phyloP scores from a whole-genome alignment of 2,329 filamentous ascomycete genomes.

The Monosporascus ibericus region DNA sequence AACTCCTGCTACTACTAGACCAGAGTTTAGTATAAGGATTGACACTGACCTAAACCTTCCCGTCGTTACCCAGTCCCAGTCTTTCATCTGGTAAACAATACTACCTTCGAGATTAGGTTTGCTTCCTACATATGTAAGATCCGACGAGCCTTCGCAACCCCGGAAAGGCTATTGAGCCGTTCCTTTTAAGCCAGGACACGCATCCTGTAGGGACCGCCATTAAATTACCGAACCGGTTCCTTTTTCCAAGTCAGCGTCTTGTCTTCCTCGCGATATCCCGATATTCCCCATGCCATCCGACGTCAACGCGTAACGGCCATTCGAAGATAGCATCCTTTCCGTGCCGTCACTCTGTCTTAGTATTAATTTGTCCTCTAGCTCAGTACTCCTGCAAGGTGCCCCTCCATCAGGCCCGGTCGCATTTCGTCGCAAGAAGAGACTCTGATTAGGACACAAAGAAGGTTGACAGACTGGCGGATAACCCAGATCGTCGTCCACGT shows the following conservation, averaged over 20 bases:
- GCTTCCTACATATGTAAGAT: too few relatives aligned
- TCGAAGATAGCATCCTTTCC: too few relatives aligned
- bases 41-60: neutral
- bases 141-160: too few relatives aligned
- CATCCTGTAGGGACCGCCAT: neutral
- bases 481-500: neutral
- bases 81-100: neutral
- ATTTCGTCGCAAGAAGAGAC: too few relatives aligned
- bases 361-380: neutral
- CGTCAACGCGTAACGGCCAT: neutral
- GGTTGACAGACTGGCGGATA: neutral
- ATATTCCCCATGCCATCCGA: neutral
- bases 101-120: too few relatives aligned
- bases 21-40: neutral
- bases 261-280: neutral
- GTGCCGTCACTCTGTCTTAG: too few relatives aligned
- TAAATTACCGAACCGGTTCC: neutral
- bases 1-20: too few relatives aligned
- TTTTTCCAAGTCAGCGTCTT: neutral
- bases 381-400: neutral
- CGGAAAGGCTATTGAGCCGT: too few relatives aligned
- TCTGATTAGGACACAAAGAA: neutral
- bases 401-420: too few relatives aligned
- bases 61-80: neutral
- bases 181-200: too few relatives aligned